Percentiles rank a stretch among this genome's conserved stretches.
phyloP scores from a whole-genome alignment of 2,329 filamentous ascomycete genomes.

The Helotiales sp. region DNA sequence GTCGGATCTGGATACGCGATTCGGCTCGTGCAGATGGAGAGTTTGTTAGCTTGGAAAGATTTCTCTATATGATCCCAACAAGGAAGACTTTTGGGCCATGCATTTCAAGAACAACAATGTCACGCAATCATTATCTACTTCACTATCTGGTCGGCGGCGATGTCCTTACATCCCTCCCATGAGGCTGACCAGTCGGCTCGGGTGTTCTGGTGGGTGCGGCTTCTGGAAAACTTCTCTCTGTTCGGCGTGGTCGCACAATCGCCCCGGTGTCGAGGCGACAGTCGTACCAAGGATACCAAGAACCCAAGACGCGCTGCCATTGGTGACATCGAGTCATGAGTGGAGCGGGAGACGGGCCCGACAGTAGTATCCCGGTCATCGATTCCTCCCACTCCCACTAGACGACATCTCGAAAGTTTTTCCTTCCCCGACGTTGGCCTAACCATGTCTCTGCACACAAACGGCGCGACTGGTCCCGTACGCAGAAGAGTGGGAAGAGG shows the following conservation, averaged over 20 bases:
- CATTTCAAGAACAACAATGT: background rate
- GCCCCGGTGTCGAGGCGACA: background rate
- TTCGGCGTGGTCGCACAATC: background rate
- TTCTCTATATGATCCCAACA: background rate
- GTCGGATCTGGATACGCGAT: background rate
- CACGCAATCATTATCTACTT: constrained; percentile 8
- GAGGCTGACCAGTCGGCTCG: background rate
- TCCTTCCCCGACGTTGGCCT: background rate
- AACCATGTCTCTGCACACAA: background rate
- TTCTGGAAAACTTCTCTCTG: constrained; percentile 10
- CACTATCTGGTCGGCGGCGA: background rate
- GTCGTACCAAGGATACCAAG: no score
- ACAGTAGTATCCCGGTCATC: background rate
- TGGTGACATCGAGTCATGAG: background rate
- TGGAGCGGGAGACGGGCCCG: background rate
- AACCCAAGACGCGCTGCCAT: background rate
- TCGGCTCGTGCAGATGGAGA: constrained; percentile 5
- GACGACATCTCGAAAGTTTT: constrained; percentile 13
- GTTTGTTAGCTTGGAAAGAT: background rate
- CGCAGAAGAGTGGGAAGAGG: no score
- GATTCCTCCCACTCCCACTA: background rate
- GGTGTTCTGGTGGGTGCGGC: background rate
- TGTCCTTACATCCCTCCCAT: background rate
- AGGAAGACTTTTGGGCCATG: constrained; percentile 5
- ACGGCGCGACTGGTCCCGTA: no score